Percentiles rank a stretch among this genome's conserved stretches.
phyloP scores from a whole-genome alignment of 2,329 filamentous ascomycete species.

The Venturia carpophila region DNA sequence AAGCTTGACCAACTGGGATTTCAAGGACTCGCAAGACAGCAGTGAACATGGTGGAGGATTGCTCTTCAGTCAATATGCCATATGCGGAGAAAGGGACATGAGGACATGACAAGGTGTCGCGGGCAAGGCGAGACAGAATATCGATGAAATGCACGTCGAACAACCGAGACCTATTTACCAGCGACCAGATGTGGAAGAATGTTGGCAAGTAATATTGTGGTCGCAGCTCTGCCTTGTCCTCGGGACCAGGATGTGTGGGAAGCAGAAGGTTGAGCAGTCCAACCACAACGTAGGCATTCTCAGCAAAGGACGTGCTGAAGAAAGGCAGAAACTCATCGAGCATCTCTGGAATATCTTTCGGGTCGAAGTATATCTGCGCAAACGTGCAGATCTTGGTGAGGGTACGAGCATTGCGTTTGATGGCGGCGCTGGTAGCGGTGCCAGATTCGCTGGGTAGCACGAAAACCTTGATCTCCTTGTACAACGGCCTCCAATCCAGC shows the following conservation, averaged over 20 bases:
- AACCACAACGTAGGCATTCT: slow-evolving; percentile 87
- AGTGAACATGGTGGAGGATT: slow-evolving; percentile 89
- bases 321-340: slow-evolving; percentile 46
- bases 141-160: slow-evolving; percentile 86
- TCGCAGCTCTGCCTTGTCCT: slow-evolving; percentile 64
- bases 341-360: slow-evolving; percentile 70
- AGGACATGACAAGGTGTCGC: slow-evolving; percentile 68
- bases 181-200: slow-evolving; percentile 92
- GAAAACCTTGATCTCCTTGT: slow-evolving; percentile 84
- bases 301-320: slow-evolving; percentile 88
- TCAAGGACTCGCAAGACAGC: slow-evolving; percentile 81
- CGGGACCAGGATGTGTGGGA: slow-evolving; percentile 71
- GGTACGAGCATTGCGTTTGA: slow-evolving; percentile 59
- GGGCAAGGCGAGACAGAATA: slow-evolving; percentile 75
- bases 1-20: slow-evolving; percentile 93
- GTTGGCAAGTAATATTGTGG: slow-evolving; percentile 86
- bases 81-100: slow-evolving; percentile 76
- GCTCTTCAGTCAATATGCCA: slow-evolving; percentile 86
- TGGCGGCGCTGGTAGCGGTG: slow-evolving; percentile 49
- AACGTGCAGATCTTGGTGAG: slow-evolving; percentile 86
- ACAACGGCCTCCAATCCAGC: slow-evolving; percentile 88
- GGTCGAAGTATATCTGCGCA: slow-evolving; percentile 87
- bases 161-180: slow-evolving; percentile 80
- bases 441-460: slow-evolving; percentile 77
- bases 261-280: slow-evolving; percentile 80